Evolutionary conservation across 371 early-diverging fungal species (phyloP), one percentile per base, ranked within the genome.

Genomic region (Mucor mucedo): DNA sequence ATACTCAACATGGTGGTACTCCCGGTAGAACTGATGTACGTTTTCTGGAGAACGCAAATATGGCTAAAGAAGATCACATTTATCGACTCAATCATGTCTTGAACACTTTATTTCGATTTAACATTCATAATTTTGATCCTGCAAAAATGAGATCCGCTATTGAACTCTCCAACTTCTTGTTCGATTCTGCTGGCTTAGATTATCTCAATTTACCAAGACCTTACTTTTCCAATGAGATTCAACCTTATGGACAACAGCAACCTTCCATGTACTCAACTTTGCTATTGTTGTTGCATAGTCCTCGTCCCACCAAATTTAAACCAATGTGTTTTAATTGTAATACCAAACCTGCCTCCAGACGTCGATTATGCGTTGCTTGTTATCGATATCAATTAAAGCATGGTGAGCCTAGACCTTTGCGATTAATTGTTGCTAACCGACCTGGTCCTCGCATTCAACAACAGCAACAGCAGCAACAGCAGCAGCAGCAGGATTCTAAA

Each of bases 11-110:
- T 60, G 78, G 58, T 13, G 45, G 56, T 8, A 72, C 72, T 3
- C 78, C 78, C 5, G 81, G 81, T n/a, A 72, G 81, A 39, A 76
- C 76, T 4, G 78, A 78, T 29, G 71, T 81, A 33, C 65, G 81
- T 0, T 81, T 81, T 35, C 32, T 78, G 8, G 78, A 76, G 44
- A 75, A 81, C 62, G 76, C 73, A 14, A 63, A 63, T 16, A 58
- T 71, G 41, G 81, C 81, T 7, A 81, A 81, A 54, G 76, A 78
- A 52, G 81, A 81, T 41, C 78, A 78, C 45, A 74, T 81, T 28
- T 81, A 76, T 30, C 69, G 81, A n/a, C 58, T 81, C 9, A 81
- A 81, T 49, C 68, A 78, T 60, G 75, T 78, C 11, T 55, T 81
- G 39, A 81, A 81, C 38, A 74, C 76, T 2, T 55, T 81, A 3